Percentiles rank a stretch among this genome's conserved stretches.
These are phyloP conservation scores for Euphorbia celastroides DNA, from an alignment of 441 rosid genomes.

Conservation along the genomic window DNA sequence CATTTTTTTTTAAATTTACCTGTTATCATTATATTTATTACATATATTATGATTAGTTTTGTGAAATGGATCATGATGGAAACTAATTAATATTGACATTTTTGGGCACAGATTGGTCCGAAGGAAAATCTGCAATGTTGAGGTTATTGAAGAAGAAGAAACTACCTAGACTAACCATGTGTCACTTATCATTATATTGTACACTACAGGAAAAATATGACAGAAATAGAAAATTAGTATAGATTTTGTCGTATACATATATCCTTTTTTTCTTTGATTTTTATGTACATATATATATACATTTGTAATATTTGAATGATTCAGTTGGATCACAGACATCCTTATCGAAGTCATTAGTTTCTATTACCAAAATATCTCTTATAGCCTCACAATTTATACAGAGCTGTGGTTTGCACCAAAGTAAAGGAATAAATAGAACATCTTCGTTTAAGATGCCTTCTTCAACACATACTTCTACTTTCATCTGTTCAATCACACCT, in stretches of 20 bases:
- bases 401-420: no score
- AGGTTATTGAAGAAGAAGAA: slow-evolving; percentile 15
- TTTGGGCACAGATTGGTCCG: slow-evolving; percentile 24
- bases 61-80: not conserved
- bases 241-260: not conserved
- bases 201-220: not conserved
- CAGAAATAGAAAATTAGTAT: not conserved
- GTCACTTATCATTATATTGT: not conserved
- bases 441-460: no score
- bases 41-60: not conserved
- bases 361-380: no score
- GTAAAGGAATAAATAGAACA: no score
- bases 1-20: not conserved
- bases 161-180: not conserved
- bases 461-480: no score
- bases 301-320: no score
- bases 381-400: no score
- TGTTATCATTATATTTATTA: not conserved
- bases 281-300: not conserved
- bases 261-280: not conserved
- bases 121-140: slow-evolving; percentile 16
- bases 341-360: no score
- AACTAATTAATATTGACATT: slow-evolving; percentile 6
- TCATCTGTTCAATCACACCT: no score
- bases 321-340: no score